A percentile compares a stretch with the other conserved stretches of the same genome.
phyloP scores from a whole-genome alignment of 2,329 filamentous ascomycete species.

The Colletotrichum magnum region DNA sequence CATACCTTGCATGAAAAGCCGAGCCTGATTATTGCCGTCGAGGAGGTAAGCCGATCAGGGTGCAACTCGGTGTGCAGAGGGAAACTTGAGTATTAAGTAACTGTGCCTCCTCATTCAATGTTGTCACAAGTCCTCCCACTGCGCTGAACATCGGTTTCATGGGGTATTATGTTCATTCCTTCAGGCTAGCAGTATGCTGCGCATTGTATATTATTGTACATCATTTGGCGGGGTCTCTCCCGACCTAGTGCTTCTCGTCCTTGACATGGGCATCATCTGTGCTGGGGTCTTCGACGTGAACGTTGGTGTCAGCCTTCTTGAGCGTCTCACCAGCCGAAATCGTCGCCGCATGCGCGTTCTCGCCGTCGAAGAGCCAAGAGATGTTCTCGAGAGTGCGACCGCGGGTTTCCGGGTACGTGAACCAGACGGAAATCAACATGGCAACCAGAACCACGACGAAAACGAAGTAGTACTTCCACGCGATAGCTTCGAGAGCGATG shows the following conservation, averaged over 20 bases:
- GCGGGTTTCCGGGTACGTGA: slow-evolving; percentile 40
- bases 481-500: slow-evolving; percentile 54
- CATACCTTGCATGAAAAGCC: too few relatives aligned
- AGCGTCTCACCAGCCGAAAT: background rate
- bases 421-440: slow-evolving; percentile 30
- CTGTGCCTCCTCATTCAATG: too few relatives aligned
- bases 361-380: slow-evolving; percentile 25
- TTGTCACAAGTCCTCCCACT: too few relatives aligned
- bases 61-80: too few relatives aligned
- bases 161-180: too few relatives aligned
- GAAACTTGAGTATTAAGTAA: too few relatives aligned
- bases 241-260: background rate
- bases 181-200: too few relatives aligned
- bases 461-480: slow-evolving; percentile 60
- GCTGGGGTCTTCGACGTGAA: slow-evolving; percentile 10
- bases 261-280: background rate
- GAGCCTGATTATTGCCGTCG: too few relatives aligned
- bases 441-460: slow-evolving; percentile 65
- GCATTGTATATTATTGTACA: background rate
- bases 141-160: too few relatives aligned
- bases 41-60: too few relatives aligned
- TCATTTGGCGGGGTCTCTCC: background rate
- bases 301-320: slow-evolving; percentile 5
- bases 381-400: slow-evolving; percentile 40
- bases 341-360: slow-evolving; percentile 7